Percentiles rank a stretch among this genome's conserved stretches.
These are phyloP conservation scores for Gryganskiella cystojenkinii DNA, from an alignment of 192 early-diverging fungal species.

Conservation along the genomic window DNA sequence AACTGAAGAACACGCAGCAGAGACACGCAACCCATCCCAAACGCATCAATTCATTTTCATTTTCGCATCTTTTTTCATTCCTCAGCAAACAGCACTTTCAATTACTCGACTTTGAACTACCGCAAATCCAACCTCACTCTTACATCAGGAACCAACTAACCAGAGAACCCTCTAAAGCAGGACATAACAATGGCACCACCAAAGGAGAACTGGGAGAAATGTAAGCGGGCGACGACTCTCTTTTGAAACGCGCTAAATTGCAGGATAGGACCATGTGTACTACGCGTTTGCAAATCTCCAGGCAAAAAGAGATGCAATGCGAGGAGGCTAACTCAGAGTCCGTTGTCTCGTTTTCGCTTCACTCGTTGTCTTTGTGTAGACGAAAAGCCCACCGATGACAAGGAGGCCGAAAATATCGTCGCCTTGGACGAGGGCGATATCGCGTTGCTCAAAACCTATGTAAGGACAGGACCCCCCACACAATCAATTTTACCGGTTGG, in stretches of 20 bases:
- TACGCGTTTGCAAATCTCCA: too few species aligned
- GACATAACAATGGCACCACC: conserved; percentile 75
- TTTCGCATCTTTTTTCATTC: too few species aligned
- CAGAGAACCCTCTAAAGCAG: too few species aligned
- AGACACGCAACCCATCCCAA: too few species aligned
- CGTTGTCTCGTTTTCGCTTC: neutral
- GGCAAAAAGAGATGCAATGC: too few species aligned
- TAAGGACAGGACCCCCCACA: conserved; percentile 41
- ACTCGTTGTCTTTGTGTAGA: conserved; percentile 57
- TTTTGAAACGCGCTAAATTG: neutral
- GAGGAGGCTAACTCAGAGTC: conserved; percentile 7
- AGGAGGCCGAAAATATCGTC: conserved; percentile 89
- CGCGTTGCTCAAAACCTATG: conserved; percentile 93
- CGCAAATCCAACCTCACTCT: neutral
- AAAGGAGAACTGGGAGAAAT: conserved; percentile 98
- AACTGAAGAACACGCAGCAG: too few species aligned
- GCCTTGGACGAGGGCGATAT: conserved; percentile 94
- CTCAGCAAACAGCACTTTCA: too few species aligned
- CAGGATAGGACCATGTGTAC: too few species aligned
- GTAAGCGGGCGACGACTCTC: conserved; percentile 61
- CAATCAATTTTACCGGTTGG: neutral
- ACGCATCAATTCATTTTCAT: too few species aligned
- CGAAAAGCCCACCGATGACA: conserved; percentile 81
- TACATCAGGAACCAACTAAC: neutral
- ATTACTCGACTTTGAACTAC: too few species aligned